Conservation (phyloP, 208 protist species). For the Trypanosoma scelopori region DNA sequence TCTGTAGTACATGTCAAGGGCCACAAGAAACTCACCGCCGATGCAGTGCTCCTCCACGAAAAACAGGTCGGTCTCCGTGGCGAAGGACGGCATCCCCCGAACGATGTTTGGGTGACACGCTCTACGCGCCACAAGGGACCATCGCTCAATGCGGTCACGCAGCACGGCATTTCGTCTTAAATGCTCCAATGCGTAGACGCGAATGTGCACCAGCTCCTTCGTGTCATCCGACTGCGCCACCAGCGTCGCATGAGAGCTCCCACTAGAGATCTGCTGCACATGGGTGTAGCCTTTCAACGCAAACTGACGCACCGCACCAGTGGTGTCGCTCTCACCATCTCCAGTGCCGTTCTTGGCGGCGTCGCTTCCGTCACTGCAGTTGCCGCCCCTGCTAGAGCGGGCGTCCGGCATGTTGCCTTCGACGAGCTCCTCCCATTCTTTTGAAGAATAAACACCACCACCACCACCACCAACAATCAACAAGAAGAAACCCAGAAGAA, state of each 20-base stretch:
- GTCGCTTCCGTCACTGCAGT: neutral
- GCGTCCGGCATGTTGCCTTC: neutral
- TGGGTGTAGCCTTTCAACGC: slow-evolving; percentile 52
- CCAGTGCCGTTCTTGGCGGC: neutral
- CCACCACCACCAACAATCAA: neutral
- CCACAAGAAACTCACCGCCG: slow-evolving; percentile 60
- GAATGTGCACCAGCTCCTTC: slow-evolving; percentile 41
- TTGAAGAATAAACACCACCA: neutral
- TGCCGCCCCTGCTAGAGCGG: neutral
- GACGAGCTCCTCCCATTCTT: neutral
- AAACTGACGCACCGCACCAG: neutral
- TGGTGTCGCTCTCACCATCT: neutral
- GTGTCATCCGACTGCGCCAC: slow-evolving; percentile 26
- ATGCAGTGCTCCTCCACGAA: slow-evolving; percentile 54
- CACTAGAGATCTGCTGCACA: slow-evolving; percentile 40
- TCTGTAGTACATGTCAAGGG: slow-evolving; percentile 36
- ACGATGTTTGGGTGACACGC: slow-evolving; percentile 53
- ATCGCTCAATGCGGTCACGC: slow-evolving; percentile 60
- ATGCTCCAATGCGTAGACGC: slow-evolving; percentile 63
- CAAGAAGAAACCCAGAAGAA: no score
- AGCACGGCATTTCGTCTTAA: slow-evolving; percentile 43
- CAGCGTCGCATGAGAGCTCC: slow-evolving; percentile 64
- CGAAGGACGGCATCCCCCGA: slow-evolving; percentile 35
- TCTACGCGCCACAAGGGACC: slow-evolving; percentile 39
- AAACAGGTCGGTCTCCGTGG: slow-evolving; percentile 57